Base-by-base conservation (phyloP, 2,329 filamentous ascomycete species). In the Curvularia verruculosa region DNA sequence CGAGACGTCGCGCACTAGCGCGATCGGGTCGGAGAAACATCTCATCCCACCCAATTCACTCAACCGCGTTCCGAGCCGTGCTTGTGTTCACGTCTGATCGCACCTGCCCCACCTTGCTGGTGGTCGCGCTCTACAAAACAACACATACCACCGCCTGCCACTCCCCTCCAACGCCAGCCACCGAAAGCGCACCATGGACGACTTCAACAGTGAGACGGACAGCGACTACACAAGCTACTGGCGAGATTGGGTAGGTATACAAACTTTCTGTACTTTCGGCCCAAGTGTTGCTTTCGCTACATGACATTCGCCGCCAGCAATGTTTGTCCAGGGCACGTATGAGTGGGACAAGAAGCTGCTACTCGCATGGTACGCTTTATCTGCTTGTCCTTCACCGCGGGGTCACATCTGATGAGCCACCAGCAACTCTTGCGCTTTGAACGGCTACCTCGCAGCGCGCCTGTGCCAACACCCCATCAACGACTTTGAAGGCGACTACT, bases 171-270 rank as follows among this genome's bases (percentile, higher is more conserved):
- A 40, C 34, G 21, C 52, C 24, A 45, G 34, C 39, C 47, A 37
- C 45, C 43, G 54, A 43, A 65, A 58, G 59, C 60, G 54, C 63
- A 71, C 59, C 71, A 98, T 98, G 95, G 95, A 98, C 77, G 94
- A 98, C 80, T 98, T 95, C 79, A 93, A 92, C 66, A 97, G 92
- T 75, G 95, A 99, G 79, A 96, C 93, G 12, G 95, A 99, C 76
- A 97, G 93, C 79, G 95, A 99, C 81, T 99, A 98, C 77, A 97
- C 95, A 47, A 98, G 92, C 80, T 99, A 98, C 79, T 99, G 95
- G 95, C 85, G 94, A 77, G 95, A 99, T 81, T 99, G 95, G 95
- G 95, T 98, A 83, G 82, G 91, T 88, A 58, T 61, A 59, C 53
- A 19, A 36, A 52, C 60, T 60, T 55, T 19, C 19, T 29, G 15